Percentiles rank a stretch among this genome's conserved stretches.
Evolutionary conservation across 225 moss, liverwort and hornwort species (phyloP).

Genomic region (Marchantia paleacea): DNA sequence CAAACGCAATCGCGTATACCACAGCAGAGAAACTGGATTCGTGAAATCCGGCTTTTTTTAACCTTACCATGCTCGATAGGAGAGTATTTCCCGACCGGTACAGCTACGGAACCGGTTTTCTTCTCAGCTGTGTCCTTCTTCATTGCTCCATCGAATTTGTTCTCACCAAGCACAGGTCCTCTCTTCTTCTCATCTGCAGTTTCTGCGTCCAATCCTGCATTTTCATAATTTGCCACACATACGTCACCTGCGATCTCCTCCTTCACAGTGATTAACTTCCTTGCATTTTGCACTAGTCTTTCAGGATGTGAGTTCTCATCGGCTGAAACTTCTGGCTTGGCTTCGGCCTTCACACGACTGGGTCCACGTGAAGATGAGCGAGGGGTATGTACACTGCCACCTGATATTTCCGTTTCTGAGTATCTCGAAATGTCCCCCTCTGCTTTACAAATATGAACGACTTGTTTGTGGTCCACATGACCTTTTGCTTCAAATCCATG

Average conservation of each 20-base stretch:
- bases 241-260: neutral
- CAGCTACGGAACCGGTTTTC: conserved; percentile 57
- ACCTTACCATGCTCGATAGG: conserved; percentile 62
- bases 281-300: neutral
- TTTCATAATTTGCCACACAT: neutral
- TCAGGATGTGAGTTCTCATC: neutral
- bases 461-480: neutral
- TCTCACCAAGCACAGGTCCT: neutral
- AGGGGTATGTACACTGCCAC: neutral
- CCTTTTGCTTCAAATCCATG: neutral
- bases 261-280: neutral
- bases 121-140: conserved; percentile 26
- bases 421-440: neutral
- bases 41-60: neutral
- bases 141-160: conserved; percentile 21
- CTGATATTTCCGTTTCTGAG: neutral
- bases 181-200: neutral
- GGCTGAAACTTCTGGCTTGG: neutral
- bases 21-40: neutral
- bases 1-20: neutral
- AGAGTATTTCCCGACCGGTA: conserved; percentile 57
- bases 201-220: neutral
- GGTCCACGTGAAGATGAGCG: neutral
- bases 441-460: neutral
- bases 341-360: neutral